These are phyloP conservation scores for Blastocladiella emersonii DNA, from an alignment of 371 early-diverging fungal species.

Conservation along the genomic window DNA sequence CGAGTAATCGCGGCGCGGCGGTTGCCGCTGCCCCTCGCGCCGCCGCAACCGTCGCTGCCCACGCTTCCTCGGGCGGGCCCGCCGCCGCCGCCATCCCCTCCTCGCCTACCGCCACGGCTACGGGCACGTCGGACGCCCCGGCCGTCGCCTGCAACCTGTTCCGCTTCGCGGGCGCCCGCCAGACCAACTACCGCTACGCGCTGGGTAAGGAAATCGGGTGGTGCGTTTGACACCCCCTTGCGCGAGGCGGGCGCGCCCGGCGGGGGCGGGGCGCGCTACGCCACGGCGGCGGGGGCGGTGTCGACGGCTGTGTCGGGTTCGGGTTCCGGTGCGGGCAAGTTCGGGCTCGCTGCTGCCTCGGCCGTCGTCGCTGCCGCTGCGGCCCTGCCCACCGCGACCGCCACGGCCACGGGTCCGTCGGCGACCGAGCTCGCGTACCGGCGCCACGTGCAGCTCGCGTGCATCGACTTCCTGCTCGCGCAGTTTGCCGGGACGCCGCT, in stretches of 20 bases:
- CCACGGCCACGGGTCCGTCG: background rate
- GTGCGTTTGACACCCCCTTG: slow-evolving; percentile 26
- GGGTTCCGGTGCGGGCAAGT: too few relatives aligned
- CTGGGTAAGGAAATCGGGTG: slow-evolving; percentile 32
- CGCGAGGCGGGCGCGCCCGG: slow-evolving; percentile 10
- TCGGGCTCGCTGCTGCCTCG: too few relatives aligned
- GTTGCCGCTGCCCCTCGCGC: background rate
- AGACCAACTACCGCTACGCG: slow-evolving; percentile 24
- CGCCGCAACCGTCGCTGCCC: background rate
- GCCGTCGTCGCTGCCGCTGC: slow-evolving; percentile 8
- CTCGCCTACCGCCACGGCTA: background rate
- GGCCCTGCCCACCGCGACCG: background rate
- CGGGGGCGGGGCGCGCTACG: slow-evolving; percentile 7
- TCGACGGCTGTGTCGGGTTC: too few relatives aligned
- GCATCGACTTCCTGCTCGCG: background rate
- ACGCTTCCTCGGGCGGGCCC: background rate
- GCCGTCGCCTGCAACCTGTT: background rate
- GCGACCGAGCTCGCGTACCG: background rate
- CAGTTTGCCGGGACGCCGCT: background rate
- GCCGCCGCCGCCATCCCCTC: background rate
- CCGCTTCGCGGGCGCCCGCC: background rate
- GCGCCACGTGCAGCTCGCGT: background rate
- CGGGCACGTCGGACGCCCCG: background rate
- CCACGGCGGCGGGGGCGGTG: too few relatives aligned
- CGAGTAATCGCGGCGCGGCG: background rate